phyloP scores from a whole-genome alignment of 108 stramenopile genomes.

The Cyclotella atomus region DNA sequence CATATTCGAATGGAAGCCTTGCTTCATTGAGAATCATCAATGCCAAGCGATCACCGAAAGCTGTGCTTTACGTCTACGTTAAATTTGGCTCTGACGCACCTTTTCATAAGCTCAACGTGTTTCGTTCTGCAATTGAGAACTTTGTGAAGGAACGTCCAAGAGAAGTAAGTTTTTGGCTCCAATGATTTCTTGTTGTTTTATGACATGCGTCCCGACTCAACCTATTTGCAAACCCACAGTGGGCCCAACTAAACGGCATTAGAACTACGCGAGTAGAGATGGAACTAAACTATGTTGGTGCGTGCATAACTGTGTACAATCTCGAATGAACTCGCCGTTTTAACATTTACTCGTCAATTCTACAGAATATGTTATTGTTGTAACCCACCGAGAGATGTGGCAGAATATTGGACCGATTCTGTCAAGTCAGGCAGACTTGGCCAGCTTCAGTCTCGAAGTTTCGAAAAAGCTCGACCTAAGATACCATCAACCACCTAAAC shows the following conservation, averaged over 20 bases:
- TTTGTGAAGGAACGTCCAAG: constrained; percentile 64
- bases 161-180: constrained; percentile 12
- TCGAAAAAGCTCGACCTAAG: constrained; percentile 69
- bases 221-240: no score
- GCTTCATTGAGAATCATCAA: constrained; percentile 68
- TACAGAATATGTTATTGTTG: not conserved
- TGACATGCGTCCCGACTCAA: not conserved
- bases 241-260: constrained; percentile 50
- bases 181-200: not conserved
- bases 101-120: constrained; percentile 52
- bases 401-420: constrained; percentile 57
- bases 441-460: constrained; percentile 65
- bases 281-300: constrained; percentile 48
- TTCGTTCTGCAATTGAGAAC: constrained; percentile 63
- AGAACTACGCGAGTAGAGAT: constrained; percentile 49
- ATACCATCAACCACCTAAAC: constrained; percentile 67
- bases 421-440: constrained; percentile 64
- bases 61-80: constrained; percentile 45
- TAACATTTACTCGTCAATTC: no score
- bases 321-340: no score
- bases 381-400: not conserved
- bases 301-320: constrained; percentile 52
- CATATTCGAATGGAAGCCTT: constrained; percentile 69
- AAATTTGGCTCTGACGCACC: constrained; percentile 67
- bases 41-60: constrained; percentile 69